phyloP scores from a whole-genome alignment of 441 rosid species.

The Arabidopsis lyrata region DNA sequence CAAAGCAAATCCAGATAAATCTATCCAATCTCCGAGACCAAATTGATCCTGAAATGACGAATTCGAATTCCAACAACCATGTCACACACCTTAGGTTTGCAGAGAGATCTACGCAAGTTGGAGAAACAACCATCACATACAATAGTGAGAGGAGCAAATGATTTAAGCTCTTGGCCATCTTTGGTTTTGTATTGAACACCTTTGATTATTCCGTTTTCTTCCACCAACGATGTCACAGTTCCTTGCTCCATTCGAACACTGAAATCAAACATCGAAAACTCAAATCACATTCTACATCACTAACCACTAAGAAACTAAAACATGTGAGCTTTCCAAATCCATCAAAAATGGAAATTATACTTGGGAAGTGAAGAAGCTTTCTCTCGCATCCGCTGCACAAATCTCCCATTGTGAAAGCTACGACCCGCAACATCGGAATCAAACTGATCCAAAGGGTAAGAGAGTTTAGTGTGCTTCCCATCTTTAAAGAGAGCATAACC shows the following conservation, averaged over 20 bases:
- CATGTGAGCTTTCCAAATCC: not conserved
- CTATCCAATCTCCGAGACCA: not conserved
- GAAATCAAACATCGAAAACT: slow-evolving; percentile 1
- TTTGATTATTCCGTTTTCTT: slow-evolving; percentile 70
- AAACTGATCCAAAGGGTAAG: slow-evolving; percentile 70
- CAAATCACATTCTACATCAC: not conserved
- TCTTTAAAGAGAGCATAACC: slow-evolving; percentile 79
- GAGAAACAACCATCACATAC: slow-evolving; percentile 95
- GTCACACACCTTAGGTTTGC: slow-evolving; percentile 73
- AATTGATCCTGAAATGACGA: not conserved
- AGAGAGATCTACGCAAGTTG: slow-evolving; percentile 74
- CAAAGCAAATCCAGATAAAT: not conserved
- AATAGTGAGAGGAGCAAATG: slow-evolving; percentile 80
- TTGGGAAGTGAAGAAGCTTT: slow-evolving; percentile 70
- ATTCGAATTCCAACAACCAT: not conserved
- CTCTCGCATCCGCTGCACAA: slow-evolving; percentile 79
- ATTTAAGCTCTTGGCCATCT: slow-evolving; percentile 56
- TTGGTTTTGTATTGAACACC: slow-evolving; percentile 88
- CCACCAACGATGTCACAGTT: slow-evolving; percentile 73
- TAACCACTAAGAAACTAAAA: not conserved
- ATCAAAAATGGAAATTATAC: slow-evolving; percentile 31
- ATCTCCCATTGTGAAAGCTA: slow-evolving; percentile 85
- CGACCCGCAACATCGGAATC: slow-evolving; percentile 72
- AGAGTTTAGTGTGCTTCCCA: slow-evolving; percentile 56
- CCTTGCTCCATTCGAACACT: slow-evolving; percentile 83